Conservation (phyloP, 2,329 filamentous ascomycete species). For the Calonectria pseudoreteaudii region DNA sequence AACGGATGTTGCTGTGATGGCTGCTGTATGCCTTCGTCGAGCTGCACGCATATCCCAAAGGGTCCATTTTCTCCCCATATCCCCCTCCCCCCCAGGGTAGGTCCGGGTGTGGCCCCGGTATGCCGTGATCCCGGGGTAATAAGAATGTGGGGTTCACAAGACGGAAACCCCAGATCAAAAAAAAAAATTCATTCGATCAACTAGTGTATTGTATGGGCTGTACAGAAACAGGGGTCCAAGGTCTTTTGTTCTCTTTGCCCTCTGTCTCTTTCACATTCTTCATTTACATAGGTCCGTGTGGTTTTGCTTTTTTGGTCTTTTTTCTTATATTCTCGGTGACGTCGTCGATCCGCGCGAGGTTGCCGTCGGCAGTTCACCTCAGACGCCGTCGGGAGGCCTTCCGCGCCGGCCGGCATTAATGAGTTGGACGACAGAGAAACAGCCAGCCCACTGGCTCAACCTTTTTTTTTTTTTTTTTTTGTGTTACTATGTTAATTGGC, state of each 20-base stretch:
- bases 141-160: constrained; percentile 35
- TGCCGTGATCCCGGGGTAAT: constrained; percentile 34
- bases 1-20: not conserved
- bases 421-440: not conserved
- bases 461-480: not conserved
- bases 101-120: constrained; percentile 9
- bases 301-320: not conserved
- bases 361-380: not conserved
- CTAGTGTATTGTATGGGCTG: constrained; percentile 12
- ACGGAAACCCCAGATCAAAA: constrained; percentile 18
- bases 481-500: not conserved
- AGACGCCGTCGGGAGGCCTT: constrained; percentile 1
- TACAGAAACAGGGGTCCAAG: not conserved
- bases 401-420: not conserved
- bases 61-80: not conserved
- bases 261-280: not conserved
- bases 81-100: not conserved
- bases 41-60: not conserved
- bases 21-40: not conserved
- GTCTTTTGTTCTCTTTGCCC: not conserved
- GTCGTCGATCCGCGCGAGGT: not conserved
- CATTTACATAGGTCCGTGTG: not conserved
- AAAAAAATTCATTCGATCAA: constrained; percentile 8
- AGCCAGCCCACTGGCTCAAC: not conserved
- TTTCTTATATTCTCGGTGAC: not conserved